Conservation (phyloP, 1,284 basidiomycete species). For the Cryptococcus hybrid region DNA sequence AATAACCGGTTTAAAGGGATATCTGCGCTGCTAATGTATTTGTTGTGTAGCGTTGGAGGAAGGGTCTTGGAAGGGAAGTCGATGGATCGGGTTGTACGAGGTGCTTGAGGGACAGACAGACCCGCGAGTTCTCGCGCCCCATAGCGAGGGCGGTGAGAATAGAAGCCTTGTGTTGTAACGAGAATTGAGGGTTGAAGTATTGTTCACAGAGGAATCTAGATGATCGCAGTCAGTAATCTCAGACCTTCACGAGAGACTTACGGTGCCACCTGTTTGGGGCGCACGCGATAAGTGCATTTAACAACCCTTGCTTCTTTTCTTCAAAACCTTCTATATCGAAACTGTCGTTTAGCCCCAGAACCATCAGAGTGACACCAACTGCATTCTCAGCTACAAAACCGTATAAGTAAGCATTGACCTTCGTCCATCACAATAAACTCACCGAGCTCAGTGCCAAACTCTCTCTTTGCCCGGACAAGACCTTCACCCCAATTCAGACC, state of each 20-base stretch:
- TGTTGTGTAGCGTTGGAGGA: slow-evolving; percentile 65
- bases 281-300: slow-evolving; percentile 76
- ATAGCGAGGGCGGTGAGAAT: slow-evolving; percentile 83
- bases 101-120: slow-evolving; percentile 56
- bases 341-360: slow-evolving; percentile 76
- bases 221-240: not conserved
- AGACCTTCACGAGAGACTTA: slow-evolving; percentile 48
- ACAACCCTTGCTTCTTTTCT: slow-evolving; percentile 67
- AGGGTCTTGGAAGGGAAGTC: slow-evolving; percentile 77
- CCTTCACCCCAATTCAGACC: slow-evolving; percentile 74
- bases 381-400: slow-evolving; percentile 72
- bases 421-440: slow-evolving; percentile 12
- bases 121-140: slow-evolving; percentile 78
- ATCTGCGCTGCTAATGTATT: slow-evolving; percentile 56
- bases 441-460: slow-evolving; percentile 84
- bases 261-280: slow-evolving; percentile 75
- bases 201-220: slow-evolving; percentile 79
- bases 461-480: slow-evolving; percentile 73
- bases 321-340: slow-evolving; percentile 78
- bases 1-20: not conserved
- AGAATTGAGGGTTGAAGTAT: slow-evolving; percentile 90
- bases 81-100: slow-evolving; percentile 22
- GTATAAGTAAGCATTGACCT: too few species aligned
- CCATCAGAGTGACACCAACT: slow-evolving; percentile 70
- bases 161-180: slow-evolving; percentile 73